Percentiles rank a stretch among this genome's conserved stretches.
These are phyloP conservation scores for Penicillium sp. DNA, from an alignment of 2,329 filamentous ascomycete species.

Conservation along the genomic window DNA sequence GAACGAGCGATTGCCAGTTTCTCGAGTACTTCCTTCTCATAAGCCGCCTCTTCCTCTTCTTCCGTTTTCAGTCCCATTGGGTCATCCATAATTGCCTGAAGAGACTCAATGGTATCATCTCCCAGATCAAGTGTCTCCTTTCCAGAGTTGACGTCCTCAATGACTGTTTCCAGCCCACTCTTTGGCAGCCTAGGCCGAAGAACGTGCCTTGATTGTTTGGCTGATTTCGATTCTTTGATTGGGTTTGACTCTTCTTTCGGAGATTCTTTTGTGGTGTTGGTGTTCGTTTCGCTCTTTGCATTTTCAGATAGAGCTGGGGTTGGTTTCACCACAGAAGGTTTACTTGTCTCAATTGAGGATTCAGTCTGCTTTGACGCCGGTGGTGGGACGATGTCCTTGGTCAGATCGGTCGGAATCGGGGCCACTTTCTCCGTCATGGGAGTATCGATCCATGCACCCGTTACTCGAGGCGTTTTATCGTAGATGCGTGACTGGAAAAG, in stretches of 20 bases:
- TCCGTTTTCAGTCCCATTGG: conserved; percentile 27
- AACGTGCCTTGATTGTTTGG: conserved; percentile 24
- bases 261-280: neutral
- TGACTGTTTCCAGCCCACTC: conserved; percentile 43
- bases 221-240: neutral
- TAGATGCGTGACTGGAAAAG: conserved; percentile 32
- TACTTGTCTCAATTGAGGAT: neutral
- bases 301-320: neutral
- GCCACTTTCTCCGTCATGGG: conserved; percentile 41
- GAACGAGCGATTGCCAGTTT: conserved; percentile 22
- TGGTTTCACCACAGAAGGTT: conserved; percentile 6
- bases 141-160: conserved; percentile 41
- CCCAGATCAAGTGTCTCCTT: conserved; percentile 39
- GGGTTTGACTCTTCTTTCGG: neutral
- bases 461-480: conserved; percentile 46
- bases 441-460: conserved; percentile 50
- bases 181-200: conserved; percentile 41
- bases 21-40: conserved; percentile 30
- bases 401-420: conserved; percentile 23
- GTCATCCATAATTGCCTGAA: conserved; percentile 42
- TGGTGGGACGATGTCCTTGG: conserved; percentile 26
- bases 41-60: conserved; percentile 32
- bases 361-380: conserved; percentile 9
- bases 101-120: conserved; percentile 48
- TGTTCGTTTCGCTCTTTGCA: neutral